A percentile compares a stretch with the other conserved stretches of the same genome.
Conservation (phyloP, 2,329 filamentous ascomycete species). For the Pseudogymnoascus sp. region DNA sequence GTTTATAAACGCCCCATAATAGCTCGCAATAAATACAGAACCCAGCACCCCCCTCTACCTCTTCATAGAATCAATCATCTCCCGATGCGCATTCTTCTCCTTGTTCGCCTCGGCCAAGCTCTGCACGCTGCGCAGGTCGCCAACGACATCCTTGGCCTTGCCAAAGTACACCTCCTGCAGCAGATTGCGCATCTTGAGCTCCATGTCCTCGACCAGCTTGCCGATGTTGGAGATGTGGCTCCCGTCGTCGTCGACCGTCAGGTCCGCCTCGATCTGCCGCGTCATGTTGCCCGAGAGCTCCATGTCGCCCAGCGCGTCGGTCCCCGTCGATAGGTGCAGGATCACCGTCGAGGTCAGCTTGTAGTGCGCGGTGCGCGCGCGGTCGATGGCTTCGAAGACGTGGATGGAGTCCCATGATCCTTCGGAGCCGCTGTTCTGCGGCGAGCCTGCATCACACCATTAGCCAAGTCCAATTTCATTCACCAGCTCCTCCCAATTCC, state of each 20-base stretch:
- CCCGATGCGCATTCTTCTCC: conserved; percentile 77
- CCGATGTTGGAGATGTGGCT: conserved; percentile 96
- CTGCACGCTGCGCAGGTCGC: conserved; percentile 80
- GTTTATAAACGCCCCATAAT: conserved; percentile 5
- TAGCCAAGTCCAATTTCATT: neutral
- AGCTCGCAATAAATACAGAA: conserved; percentile 3
- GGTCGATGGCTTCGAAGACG: conserved; percentile 93
- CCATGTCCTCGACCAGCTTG: conserved; percentile 95
- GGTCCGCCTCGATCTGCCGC: conserved; percentile 85
- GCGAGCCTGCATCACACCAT: conserved; percentile 46
- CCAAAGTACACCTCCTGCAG: conserved; percentile 99
- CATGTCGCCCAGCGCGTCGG: conserved; percentile 67
- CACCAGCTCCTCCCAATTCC: too few relatives aligned
- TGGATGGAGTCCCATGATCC: conserved; percentile 98
- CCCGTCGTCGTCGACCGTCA: conserved; percentile 81
- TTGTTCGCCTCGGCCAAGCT: conserved; percentile 76
- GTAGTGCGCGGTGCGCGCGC: conserved; percentile 87
- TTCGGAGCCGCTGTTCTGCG: conserved; percentile 56
- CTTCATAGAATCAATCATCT: conserved; percentile 65
- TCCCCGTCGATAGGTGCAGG: conserved; percentile 68
- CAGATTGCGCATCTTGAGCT: conserved; percentile 97
- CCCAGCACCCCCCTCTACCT: conserved; percentile 14
- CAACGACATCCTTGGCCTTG: conserved; percentile 97
- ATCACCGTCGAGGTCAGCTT: conserved; percentile 97
- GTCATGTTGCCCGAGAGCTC: conserved; percentile 98